Percentiles rank a stretch among this genome's conserved stretches.
These are phyloP conservation scores for Drechmeria coniospora DNA, from an alignment of 2,329 filamentous ascomycete genomes.

Conservation along the genomic window DNA sequence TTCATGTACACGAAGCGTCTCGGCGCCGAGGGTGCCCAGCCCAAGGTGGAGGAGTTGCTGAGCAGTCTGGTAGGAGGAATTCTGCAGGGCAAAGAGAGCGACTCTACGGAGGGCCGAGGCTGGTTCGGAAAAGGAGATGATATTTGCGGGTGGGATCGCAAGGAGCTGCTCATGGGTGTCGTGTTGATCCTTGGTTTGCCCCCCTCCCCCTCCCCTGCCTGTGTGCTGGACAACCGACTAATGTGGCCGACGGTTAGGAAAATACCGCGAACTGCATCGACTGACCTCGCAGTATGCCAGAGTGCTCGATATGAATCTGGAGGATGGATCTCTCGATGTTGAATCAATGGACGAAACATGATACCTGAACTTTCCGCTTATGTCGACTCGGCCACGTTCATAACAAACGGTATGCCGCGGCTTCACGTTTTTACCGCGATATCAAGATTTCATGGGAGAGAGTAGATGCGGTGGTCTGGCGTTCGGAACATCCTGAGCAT, in stretches of 20 bases:
- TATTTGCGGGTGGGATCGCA: conserved; percentile 82
- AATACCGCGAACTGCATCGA: conserved; percentile 87
- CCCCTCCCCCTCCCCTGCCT: not conserved
- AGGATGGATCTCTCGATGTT: conserved; percentile 27
- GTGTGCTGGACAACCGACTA: not conserved
- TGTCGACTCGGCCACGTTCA: too few species aligned
- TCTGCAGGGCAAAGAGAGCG: conserved; percentile 39
- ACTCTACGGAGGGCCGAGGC: conserved; percentile 30
- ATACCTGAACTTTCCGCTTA: too few species aligned
- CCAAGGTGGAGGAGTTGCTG: conserved; percentile 86
- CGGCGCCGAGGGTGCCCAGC: conserved; percentile 71
- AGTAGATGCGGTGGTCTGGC: too few species aligned
- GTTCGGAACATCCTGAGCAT: too few species aligned
- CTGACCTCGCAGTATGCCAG: conserved; percentile 91
- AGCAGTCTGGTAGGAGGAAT: conserved; percentile 65
- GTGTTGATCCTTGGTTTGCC: conserved; percentile 78
- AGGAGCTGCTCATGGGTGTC: conserved; percentile 76
- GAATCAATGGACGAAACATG: conserved; percentile 26
- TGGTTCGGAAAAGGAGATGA: conserved; percentile 55
- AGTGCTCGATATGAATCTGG: conserved; percentile 48
- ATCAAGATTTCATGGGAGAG: too few species aligned
- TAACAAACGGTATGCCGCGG: too few species aligned
- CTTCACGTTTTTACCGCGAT: too few species aligned
- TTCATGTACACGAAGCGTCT: conserved; percentile 96
- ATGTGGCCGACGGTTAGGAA: conserved; percentile 42